Base-by-base conservation (phyloP, 768 basidiomycete species). In the Tulasnella sp. region DNA sequence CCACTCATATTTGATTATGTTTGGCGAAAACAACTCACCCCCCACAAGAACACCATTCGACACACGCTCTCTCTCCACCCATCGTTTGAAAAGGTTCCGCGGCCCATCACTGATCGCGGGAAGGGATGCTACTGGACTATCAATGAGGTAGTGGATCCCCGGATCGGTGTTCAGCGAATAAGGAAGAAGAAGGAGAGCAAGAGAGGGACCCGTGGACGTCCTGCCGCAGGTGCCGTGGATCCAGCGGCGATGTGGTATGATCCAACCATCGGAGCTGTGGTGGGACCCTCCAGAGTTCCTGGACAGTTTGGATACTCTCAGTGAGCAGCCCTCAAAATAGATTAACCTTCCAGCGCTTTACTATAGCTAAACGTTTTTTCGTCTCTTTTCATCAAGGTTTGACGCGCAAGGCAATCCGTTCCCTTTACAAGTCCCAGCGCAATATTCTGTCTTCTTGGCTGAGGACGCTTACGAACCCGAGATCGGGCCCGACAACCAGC, bases 101-200 rank as follows among this genome's bases (percentile, higher is more conserved):
- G 89, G n/a, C 89, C 89, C 11, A 79, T 92, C 64, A 92, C 89
- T 4, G 89, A 92, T 66, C 83, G 89, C 53, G 89, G 89, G 53
- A 92, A 92, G 67, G 89, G 89, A 21, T 90, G 87, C 0, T 92
- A 91, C 67, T 92, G 89, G 89, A 90, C 87, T 0, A 89, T 92
- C 49, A 58, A 63, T 27, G 58, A 60, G 31, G 34, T 45, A 5
- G 57, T 60, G 22, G 59, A 64, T 45, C 58, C 63, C 29, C 60
- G 63, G 42, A 90, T 89, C 2, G 89, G 89, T 34, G 89, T 91
- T 30, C 89, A 92, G 67, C 82, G 89, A 24, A 79, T 90, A 55
- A 84, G 89, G 67, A 91, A 91, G 73, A 91, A 90, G 77, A 62
- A 60, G 53, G 25, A 30, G 19, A 46, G 57, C 42, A 24, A 34